A percentile compares a stretch with the other conserved stretches of the same genome.
Conservation (phyloP, 495 filamentous ascomycete species). For the Penicillium goetzii region DNA sequence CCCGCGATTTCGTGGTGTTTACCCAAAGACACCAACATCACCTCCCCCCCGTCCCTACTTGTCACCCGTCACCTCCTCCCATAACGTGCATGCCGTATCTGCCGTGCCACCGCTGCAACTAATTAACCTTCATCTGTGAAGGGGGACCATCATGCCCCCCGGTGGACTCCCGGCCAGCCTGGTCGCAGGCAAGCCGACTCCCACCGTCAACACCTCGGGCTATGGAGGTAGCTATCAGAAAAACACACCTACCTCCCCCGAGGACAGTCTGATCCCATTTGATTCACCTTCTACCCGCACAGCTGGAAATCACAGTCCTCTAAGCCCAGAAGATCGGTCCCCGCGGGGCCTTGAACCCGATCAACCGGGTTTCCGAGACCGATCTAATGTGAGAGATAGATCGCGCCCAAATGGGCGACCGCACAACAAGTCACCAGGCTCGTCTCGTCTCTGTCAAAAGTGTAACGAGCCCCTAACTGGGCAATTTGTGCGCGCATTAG, state of each 20-base stretch:
- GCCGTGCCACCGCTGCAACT: conserved; percentile 19
- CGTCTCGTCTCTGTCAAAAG: conserved; percentile 76
- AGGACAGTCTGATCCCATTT: conserved; percentile 48
- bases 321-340: conserved; percentile 40
- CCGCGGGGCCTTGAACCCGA: conserved; percentile 44
- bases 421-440: conserved; percentile 46
- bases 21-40: neutral
- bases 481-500: conserved; percentile 92
- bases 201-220: conserved; percentile 47
- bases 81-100: conserved; percentile 9
- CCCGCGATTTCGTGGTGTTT: conserved; percentile 1
- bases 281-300: conserved; percentile 47
- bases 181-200: conserved; percentile 51
- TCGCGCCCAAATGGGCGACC: conserved; percentile 51
- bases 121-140: conserved; percentile 25
- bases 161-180: conserved; percentile 53
- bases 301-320: conserved; percentile 37
- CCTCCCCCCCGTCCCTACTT: neutral
- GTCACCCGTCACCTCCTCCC: conserved; percentile 5
- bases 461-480: conserved; percentile 84
- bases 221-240: conserved; percentile 42
- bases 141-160: conserved; percentile 49
- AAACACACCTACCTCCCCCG: conserved; percentile 51
- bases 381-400: conserved; percentile 44
- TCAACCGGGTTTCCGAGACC: conserved; percentile 41